Base-by-base conservation (phyloP, 2,329 filamentous ascomycete genomes). In the Penicillium sp. region DNA sequence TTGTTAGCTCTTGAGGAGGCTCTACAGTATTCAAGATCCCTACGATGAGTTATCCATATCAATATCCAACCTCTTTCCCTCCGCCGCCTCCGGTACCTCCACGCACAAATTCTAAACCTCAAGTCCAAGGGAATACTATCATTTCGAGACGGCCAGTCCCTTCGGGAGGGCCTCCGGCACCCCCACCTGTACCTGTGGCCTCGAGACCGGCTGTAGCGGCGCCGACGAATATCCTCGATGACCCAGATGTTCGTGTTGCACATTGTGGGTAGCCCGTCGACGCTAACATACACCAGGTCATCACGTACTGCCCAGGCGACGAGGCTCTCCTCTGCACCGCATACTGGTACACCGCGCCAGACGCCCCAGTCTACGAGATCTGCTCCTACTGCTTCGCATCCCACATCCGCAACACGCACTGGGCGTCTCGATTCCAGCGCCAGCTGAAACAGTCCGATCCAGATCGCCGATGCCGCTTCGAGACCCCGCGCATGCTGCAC, bases 371-470 rank as follows among this genome's bases (percentile, higher is more conserved):
- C n/a, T 35, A 45, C 5, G 35, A 55, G 29, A 55, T 55, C 19
- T 55, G 52, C 38, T 55, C 52, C 38, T 21, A 55, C 13, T 55
- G 52, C 52, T 55, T 55, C 29, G 38, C 52, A 6, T 38, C 52
- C 13, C 38, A 55, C 19, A 55, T 55, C 41, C 35, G 23, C 13
- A n/a, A 45, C 13, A 55, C 52, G 11, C 52, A 45, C 7, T 55
- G 52, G 52, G 52, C 38, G 2, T 45, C 35, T 9, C 17, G n/a
- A 7, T 55, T 55, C 21, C 13, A 55, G 5, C 52, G 52, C 19
- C 52, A 46, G 17, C 52, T 55, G 2, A 46, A 55, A 26, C 35
- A 5, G 5, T 46, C 52, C 3, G 52, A 55, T 29, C 19, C 52
- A 35, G 3, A 55, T 8, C 52, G 52, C 13, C 35, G 38, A 13